Base-by-base conservation (phyloP, 1,139 yeast genomes). In the Blastobotrys petasosporus region DNA sequence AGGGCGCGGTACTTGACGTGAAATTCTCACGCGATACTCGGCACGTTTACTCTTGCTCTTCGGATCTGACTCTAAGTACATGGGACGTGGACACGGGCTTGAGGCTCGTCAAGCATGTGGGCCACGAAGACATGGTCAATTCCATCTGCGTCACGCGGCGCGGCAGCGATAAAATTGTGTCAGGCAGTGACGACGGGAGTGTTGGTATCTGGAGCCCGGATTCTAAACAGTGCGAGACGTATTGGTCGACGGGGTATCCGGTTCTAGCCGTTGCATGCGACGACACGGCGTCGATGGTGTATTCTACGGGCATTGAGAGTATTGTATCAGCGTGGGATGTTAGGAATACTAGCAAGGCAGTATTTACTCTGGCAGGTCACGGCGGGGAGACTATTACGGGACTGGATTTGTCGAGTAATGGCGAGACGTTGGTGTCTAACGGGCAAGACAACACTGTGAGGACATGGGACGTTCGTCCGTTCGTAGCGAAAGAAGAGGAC, bases 231-330 rank as follows among this genome's bases (percentile, higher is more conserved):
- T 69, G 75, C 1, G 66, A 74, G 0, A 39, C 46, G 2, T 59
- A 54, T 17, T 63, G 79, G 41, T 58, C 65, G 12, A 70, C 80
- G 0, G 71, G 70, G 2, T 82, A 69, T 55, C 92, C 94, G 0
- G 55, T 85, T 1, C 62, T 84, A 13, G 69, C 85, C 0, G 76
- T 82, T 5, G 72, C 74, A 1, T 51, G 66, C 13, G 65, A 64
- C 38, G 52, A 58, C 2, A 61, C 61, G 31, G 80, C 76, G 1
- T 57, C 65, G 9, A 64, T 65, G 6, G 54, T 83, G 2, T 85
- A 71, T 54, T 68, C 77, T 3, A 70, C 82, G 0, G 95, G 95
- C 0, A 75, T 85, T 2, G 92, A 85, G 50, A 82, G 87, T 1
- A 64, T 70, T 0, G 71, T 85, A 0, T 61, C 66, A 41, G 82